A percentile compares a stretch with the other conserved stretches of the same genome.
phyloP scores from a whole-genome alignment of 2,329 filamentous ascomycete genomes.

The Bipolaris cookei region DNA sequence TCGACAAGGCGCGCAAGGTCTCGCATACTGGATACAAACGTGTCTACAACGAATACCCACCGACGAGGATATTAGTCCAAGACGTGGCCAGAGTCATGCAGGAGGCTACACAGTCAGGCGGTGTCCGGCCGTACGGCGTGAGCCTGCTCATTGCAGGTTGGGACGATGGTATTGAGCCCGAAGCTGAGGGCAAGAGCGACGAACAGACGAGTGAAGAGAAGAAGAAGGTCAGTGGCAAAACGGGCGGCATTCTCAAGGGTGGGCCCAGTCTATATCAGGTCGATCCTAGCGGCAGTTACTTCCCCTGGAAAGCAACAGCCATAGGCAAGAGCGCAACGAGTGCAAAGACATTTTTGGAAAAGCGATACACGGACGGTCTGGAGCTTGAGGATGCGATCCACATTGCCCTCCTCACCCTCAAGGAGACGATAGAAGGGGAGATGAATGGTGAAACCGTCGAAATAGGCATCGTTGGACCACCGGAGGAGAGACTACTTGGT shows the following conservation, averaged over 20 bases:
- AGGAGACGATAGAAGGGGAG: constrained; percentile 99
- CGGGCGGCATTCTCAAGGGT: constrained; percentile 92
- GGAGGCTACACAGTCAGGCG: constrained; percentile 96
- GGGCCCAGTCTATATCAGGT: constrained; percentile 98
- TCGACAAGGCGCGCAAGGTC: constrained; percentile 97
- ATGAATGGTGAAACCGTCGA: constrained; percentile 99
- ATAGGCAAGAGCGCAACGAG: constrained; percentile 98
- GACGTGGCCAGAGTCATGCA: constrained; percentile 98
- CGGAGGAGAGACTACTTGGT: constrained; percentile 89
- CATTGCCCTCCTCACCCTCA: constrained; percentile 94
- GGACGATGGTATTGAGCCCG: constrained; percentile 95
- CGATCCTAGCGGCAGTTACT: constrained; percentile 98
- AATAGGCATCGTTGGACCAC: constrained; percentile 95
- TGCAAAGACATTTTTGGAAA: constrained; percentile 98
- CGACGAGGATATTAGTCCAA: constrained; percentile 97
- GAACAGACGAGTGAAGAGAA: constrained; percentile 63
- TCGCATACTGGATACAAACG: constrained; percentile 99
- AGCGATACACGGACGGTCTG: constrained; percentile 95
- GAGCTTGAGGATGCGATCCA: constrained; percentile 98
- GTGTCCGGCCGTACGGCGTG: constrained; percentile 96
- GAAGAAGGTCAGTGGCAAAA: constrained; percentile 82
- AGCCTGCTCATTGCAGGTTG: constrained; percentile 94
- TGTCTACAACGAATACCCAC: constrained; percentile 99
- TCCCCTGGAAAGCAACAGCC: constrained; percentile 98
- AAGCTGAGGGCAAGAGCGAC: constrained; percentile 68